Percentiles rank a stretch among this genome's conserved stretches.
phyloP scores from a whole-genome alignment of 2,329 filamentous ascomycete species.

The Fusarium falciforme region DNA sequence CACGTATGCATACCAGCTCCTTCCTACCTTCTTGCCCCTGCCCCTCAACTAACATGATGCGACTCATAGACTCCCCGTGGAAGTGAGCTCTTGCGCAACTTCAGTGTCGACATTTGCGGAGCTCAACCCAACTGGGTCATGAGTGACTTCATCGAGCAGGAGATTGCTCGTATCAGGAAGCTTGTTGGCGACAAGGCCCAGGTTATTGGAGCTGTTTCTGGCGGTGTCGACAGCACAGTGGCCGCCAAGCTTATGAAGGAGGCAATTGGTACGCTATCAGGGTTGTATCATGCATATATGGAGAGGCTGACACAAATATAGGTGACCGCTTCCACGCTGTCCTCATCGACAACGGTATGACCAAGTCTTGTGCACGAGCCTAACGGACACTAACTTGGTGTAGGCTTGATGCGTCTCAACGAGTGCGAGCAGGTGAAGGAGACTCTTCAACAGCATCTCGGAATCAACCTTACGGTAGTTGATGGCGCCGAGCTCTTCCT shows the following conservation, averaged over 20 bases:
- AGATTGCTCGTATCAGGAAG: slow-evolving; percentile 82
- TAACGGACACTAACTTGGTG: background rate
- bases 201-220: slow-evolving; percentile 49
- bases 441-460: slow-evolving; percentile 80
- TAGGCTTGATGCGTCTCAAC: slow-evolving; percentile 78
- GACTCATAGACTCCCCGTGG: slow-evolving; percentile 72
- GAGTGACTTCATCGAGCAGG: slow-evolving; percentile 82
- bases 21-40: slow-evolving; percentile 38
- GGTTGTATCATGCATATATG: background rate
- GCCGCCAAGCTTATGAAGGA: slow-evolving; percentile 84
- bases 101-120: slow-evolving; percentile 83
- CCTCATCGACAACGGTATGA: slow-evolving; percentile 81
- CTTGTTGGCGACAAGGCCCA: slow-evolving; percentile 86
- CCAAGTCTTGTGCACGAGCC: background rate
- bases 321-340: slow-evolving; percentile 82
- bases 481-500: slow-evolving; percentile 84
- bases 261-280: slow-evolving; percentile 67
- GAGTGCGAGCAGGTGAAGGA: slow-evolving; percentile 85
- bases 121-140: slow-evolving; percentile 86
- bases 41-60: background rate
- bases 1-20: slow-evolving; percentile 33
- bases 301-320: background rate
- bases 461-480: slow-evolving; percentile 90
- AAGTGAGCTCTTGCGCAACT: slow-evolving; percentile 80
- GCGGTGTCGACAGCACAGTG: slow-evolving; percentile 69